Evolutionary conservation across 768 basidiomycete genomes (phyloP), one percentile per base, ranked within the genome.

Genomic region (Calvatia gigantea): DNA sequence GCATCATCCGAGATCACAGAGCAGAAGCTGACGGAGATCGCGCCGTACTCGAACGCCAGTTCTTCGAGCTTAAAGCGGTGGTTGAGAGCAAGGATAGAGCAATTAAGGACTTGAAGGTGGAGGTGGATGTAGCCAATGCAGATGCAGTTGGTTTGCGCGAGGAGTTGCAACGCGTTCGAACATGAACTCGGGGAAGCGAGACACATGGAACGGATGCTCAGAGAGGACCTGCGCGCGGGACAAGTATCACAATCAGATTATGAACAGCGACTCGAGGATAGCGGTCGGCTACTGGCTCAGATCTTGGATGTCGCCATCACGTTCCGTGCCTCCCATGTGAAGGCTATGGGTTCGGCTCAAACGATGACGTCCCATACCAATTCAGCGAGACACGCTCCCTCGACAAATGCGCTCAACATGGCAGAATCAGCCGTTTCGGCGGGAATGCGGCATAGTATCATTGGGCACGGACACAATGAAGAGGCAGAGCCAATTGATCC

Each of bases 1-100:
- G 78, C 19, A 75, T 78, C 46, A 83, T 97, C 59, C 82, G 92
- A 1, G 94, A 97, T 66, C 90, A 94, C 62, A 87, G 89, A 52
- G 89, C 89, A 2, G 95, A 98, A 69, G 91, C 94, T 12, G 93
- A 97, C 64, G 91, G 94, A 1, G 94, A 98, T 67, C 83, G 93
- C 6, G 94, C 94, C 0, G 92, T 96, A 12, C 75, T 97, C 43
- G 94, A 97, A 70, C 85, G 94, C 47, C 89, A 94, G 67, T 86
- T 89, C 66, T 83, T 81, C 37, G 89, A 91, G 65, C 72, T 91
- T 33, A 79, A 81, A 60, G 83, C 82, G 1, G 75, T 77, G 6
- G 70, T 87, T 47, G 89, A 87, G 53, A 75, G 79, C 55, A 74
- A 78, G 12, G 80, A 83, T 51, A 77, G 79, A 8, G 81, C 87